phyloP scores from a whole-genome alignment of 768 basidiomycete genomes.

The Trametes cubensis region DNA sequence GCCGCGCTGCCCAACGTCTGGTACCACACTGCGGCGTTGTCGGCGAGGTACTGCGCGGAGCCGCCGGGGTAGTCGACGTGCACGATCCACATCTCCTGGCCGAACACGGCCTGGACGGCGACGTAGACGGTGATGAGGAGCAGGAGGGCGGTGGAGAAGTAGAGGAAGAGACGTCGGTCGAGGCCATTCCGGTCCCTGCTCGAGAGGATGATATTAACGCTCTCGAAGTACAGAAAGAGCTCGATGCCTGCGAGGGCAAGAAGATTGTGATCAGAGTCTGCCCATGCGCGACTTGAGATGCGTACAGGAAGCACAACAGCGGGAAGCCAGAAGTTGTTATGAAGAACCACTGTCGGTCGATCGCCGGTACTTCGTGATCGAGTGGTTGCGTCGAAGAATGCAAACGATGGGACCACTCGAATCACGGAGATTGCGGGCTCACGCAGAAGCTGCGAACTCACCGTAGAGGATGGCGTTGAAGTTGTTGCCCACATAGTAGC shows the following conservation, averaged over 20 bases:
- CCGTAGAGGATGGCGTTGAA: slow-evolving; percentile 35
- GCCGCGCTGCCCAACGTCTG: slow-evolving; percentile 35
- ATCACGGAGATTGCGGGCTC: background rate
- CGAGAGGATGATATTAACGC: slow-evolving; percentile 26
- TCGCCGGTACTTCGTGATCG: background rate
- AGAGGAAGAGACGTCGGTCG: slow-evolving; percentile 12
- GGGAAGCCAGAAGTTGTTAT: too few relatives aligned
- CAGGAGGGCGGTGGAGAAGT: slow-evolving; percentile 32
- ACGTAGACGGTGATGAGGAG: slow-evolving; percentile 38
- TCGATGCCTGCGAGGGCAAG: slow-evolving; percentile 27
- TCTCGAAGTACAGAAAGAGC: slow-evolving; percentile 32
- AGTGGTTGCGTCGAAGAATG: background rate
- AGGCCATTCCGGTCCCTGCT: background rate
- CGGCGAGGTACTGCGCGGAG: slow-evolving; percentile 36
- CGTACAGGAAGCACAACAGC: too few relatives aligned
- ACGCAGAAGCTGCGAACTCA: slow-evolving; percentile 14
- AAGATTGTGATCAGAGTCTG: too few relatives aligned
- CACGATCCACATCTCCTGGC: slow-evolving; percentile 42
- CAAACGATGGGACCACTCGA: too few relatives aligned
- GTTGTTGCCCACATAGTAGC: slow-evolving; percentile 34
- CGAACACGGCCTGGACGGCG: slow-evolving; percentile 35
- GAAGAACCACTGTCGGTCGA: too few relatives aligned
- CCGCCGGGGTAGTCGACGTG: slow-evolving; percentile 40
- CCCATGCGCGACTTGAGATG: too few relatives aligned
- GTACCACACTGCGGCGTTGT: slow-evolving; percentile 34